A percentile compares a stretch with the other conserved stretches of the same genome.
These are phyloP conservation scores for Furculomyces boomerangus DNA, from an alignment of 371 early-diverging fungal genomes.

Conservation along the genomic window DNA sequence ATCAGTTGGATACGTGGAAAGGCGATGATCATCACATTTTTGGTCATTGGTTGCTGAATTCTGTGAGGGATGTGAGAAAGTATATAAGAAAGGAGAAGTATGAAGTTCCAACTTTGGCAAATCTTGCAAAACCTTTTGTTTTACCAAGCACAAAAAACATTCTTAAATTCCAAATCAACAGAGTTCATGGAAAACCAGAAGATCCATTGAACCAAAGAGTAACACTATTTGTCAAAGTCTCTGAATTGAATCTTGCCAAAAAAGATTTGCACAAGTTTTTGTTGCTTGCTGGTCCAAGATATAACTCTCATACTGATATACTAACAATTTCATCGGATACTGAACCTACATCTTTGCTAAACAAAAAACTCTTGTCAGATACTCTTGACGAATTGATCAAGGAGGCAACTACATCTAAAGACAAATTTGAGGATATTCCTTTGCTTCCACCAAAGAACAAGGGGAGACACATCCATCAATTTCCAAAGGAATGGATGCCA, in stretches of 20 bases:
- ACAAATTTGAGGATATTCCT: background rate
- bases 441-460: background rate
- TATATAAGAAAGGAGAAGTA: conserved; percentile 18
- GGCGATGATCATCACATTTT: conserved; percentile 18
- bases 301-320: conserved; percentile 19
- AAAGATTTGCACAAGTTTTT: conserved; percentile 20
- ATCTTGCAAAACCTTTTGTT: conserved; percentile 15
- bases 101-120: conserved; percentile 18
- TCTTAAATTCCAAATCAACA: conserved; percentile 13
- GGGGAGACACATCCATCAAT: background rate
- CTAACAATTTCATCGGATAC: conserved; percentile 18
- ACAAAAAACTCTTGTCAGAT: conserved; percentile 20
- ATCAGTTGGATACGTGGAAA: conserved; percentile 7
- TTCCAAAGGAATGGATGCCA: background rate
- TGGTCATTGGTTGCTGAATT: conserved; percentile 18
- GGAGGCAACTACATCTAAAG: conserved; percentile 11
- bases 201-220: conserved; percentile 3
- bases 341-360: conserved; percentile 15
- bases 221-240: conserved; percentile 12
- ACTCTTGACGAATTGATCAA: conserved; percentile 11
- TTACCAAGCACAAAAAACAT: conserved; percentile 9
- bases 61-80: conserved; percentile 22
- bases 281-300: conserved; percentile 18
- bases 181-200: background rate
- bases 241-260: conserved; percentile 10